phyloP scores from a whole-genome alignment of 2,329 filamentous ascomycete genomes.

The Ophiobolus disseminans region DNA sequence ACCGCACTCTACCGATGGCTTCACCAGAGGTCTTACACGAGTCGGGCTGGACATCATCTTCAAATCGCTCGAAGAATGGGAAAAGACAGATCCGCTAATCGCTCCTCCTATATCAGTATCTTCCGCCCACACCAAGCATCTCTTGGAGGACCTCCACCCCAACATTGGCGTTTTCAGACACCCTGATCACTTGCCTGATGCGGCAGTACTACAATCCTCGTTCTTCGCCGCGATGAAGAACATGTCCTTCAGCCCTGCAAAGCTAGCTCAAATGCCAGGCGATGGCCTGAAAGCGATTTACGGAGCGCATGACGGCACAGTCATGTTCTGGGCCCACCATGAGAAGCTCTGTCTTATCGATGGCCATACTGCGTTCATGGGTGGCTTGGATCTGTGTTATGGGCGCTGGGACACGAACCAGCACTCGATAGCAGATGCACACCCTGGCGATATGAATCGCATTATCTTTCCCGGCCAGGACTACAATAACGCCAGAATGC shows the following conservation, averaged over 20 bases:
- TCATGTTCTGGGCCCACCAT: constrained; percentile 92
- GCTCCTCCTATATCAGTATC: constrained; percentile 60
- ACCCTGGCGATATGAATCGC: constrained; percentile 76
- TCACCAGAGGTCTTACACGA: constrained; percentile 51
- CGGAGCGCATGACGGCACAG: constrained; percentile 79
- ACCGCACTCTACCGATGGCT: constrained; percentile 48
- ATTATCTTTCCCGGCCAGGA: constrained; percentile 90
- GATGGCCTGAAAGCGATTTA: constrained; percentile 81
- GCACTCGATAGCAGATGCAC: constrained; percentile 84
- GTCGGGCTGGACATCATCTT: constrained; percentile 54
- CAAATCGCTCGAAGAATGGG: constrained; percentile 54
- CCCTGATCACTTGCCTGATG: constrained; percentile 83
- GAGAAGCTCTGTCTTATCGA: constrained; percentile 90
- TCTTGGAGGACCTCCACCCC: constrained; percentile 75
- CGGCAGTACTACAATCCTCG: constrained; percentile 68
- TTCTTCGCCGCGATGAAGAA: constrained; percentile 64
- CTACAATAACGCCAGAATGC: constrained; percentile 86
- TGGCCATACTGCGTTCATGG: constrained; percentile 84
- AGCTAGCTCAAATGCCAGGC: constrained; percentile 68
- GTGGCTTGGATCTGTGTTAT: constrained; percentile 84
- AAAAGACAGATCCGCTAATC: constrained; percentile 55
- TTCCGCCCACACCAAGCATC: constrained; percentile 78
- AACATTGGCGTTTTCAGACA: constrained; percentile 91
- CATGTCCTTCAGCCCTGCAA: constrained; percentile 62
- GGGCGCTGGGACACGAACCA: constrained; percentile 87